phyloP scores from a whole-genome alignment of 176 grass and related monocot genomes.

The Rhynchospora pubera region DNA sequence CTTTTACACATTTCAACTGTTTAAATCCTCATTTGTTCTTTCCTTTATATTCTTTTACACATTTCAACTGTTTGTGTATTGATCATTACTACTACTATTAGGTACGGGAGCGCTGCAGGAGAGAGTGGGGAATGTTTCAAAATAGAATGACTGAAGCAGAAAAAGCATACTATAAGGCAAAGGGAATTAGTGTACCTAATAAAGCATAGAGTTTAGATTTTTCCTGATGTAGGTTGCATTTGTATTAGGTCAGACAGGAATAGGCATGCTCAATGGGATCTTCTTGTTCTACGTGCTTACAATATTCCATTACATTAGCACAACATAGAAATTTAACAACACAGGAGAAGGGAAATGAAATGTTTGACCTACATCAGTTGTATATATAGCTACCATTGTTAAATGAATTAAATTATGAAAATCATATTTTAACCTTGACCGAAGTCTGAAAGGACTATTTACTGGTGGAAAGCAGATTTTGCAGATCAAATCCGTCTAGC shows the following conservation, averaged over 20 bases:
- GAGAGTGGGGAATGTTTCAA: conserved; percentile 90
- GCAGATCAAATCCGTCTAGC: neutral
- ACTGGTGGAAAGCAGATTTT: neutral
- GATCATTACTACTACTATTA: conserved; percentile 6
- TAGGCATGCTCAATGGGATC: conserved; percentile 2
- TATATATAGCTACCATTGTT: conserved; percentile 2
- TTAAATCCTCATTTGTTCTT: no score
- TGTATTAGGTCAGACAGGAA: conserved; percentile 12
- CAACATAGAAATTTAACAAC: conserved; percentile 6
- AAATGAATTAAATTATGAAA: neutral
- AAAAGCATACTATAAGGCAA: conserved; percentile 63
- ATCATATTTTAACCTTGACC: neutral
- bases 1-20: neutral
- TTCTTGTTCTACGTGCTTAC: neutral
- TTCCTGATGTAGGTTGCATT: neutral
- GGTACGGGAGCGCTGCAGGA: conserved; percentile 82
- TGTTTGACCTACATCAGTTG: neutral
- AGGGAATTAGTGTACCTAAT: conserved; percentile 51
- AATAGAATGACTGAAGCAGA: conserved; percentile 61
- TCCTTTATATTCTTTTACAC: no score
- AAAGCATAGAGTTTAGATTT: conserved; percentile 30
- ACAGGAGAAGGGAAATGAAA: neutral
- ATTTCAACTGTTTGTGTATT: conserved; percentile 14
- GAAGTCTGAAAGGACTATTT: neutral
- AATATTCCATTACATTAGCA: conserved; percentile 7